Conservation (phyloP, 2,329 filamentous ascomycete genomes). For the Colletotrichum godetiae region DNA sequence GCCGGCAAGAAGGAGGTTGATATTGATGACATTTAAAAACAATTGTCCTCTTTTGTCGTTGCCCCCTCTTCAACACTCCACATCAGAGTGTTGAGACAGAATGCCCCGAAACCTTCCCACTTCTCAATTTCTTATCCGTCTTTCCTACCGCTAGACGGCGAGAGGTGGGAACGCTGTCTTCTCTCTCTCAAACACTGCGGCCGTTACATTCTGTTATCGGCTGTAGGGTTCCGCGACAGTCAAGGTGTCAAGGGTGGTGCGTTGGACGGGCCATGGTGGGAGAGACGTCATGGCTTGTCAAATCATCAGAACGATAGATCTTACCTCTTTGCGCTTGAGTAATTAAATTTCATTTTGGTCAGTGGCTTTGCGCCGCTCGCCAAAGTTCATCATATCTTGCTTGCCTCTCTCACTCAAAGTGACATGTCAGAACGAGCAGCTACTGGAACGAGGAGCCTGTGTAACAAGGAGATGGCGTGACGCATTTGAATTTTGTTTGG, state of each 20-base stretch:
- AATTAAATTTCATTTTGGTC: constrained; percentile 14
- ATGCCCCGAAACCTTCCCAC: constrained; percentile 34
- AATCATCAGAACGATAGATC: constrained; percentile 26
- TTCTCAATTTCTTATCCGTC: neutral
- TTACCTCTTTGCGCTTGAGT: constrained; percentile 12
- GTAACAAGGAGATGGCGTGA: neutral
- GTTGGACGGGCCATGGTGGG: constrained; percentile 61
- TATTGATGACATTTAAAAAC: constrained; percentile 89
- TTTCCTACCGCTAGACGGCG: constrained; percentile 8
- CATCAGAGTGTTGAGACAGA: neutral
- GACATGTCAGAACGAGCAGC: neutral
- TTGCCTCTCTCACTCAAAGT: neutral
- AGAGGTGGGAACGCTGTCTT: constrained; percentile 67
- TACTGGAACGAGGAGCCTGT: neutral
- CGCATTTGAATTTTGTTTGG: neutral
- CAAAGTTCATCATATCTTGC: neutral
- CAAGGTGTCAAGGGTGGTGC: constrained; percentile 45
- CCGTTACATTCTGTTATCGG: constrained; percentile 24
- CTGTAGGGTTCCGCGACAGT: constrained; percentile 57
- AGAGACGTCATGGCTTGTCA: constrained; percentile 69
- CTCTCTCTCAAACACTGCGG: constrained; percentile 68
- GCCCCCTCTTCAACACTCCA: neutral
- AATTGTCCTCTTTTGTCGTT: constrained; percentile 7
- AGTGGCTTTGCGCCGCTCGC: neutral
- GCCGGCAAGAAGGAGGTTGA: constrained; percentile 83